A percentile compares a stretch with the other conserved stretches of the same genome.
Conservation (phyloP, 192 early-diverging fungal genomes). For the Coemansia sp. region DNA sequence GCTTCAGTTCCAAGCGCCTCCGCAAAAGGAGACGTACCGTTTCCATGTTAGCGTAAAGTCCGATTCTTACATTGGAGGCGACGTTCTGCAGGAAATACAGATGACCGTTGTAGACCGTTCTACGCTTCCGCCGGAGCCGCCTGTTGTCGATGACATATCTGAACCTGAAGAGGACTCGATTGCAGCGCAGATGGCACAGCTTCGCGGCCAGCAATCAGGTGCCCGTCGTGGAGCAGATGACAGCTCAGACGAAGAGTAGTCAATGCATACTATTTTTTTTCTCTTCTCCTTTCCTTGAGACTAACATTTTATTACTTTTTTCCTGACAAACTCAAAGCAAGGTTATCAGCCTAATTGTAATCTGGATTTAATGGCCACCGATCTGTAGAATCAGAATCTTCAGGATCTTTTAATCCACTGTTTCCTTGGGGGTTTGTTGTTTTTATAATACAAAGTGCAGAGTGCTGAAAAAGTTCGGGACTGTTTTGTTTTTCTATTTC, state of each 20-base stretch:
- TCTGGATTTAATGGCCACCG: no score
- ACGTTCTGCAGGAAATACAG: slow-evolving; percentile 75
- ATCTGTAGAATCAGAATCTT: no score
- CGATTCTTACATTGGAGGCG: slow-evolving; percentile 84
- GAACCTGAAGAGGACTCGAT: slow-evolving; percentile 96
- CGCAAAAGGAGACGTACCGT: slow-evolving; percentile 76
- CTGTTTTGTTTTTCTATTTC: no score
- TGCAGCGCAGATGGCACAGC: slow-evolving; percentile 92
- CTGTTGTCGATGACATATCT: slow-evolving; percentile 87
- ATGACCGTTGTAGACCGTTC: slow-evolving; percentile 74
- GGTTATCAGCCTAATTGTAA: no score
- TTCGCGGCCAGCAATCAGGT: slow-evolving; percentile 70
- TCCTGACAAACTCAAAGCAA: neutral
- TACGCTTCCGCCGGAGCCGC: slow-evolving; percentile 68
- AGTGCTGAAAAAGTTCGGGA: no score
- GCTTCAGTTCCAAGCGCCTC: slow-evolving; percentile 94
- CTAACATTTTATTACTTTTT: neutral
- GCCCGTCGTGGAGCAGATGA: slow-evolving; percentile 43
- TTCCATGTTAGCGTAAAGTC: slow-evolving; percentile 85
- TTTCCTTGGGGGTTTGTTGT: no score
- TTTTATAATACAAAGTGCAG: no score
- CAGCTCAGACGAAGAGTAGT: slow-evolving; percentile 58
- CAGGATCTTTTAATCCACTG: no score
- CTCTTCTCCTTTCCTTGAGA: neutral
- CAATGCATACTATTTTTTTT: neutral